These are phyloP conservation scores for Colletotrichum sp. DNA, from an alignment of 2,329 filamentous ascomycete genomes.

Conservation along the genomic window DNA sequence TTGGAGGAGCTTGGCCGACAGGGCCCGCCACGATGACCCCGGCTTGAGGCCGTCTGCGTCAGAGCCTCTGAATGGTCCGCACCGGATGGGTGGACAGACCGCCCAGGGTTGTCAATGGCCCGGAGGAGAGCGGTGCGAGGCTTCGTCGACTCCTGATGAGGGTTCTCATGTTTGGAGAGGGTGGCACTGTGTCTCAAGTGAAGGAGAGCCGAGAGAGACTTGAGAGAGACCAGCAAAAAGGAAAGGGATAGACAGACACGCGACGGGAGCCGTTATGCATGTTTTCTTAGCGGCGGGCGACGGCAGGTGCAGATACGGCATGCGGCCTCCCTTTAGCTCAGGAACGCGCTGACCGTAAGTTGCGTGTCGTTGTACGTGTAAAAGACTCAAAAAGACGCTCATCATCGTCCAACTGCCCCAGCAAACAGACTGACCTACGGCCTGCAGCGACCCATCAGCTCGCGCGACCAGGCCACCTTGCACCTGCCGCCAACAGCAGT, in stretches of 20 bases:
- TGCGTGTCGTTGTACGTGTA: neutral
- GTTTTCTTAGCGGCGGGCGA: neutral
- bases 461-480: neutral
- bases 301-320: neutral
- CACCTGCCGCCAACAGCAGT: neutral
- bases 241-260: neutral
- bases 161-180: conserved; percentile 4
- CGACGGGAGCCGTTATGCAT: neutral
- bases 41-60: neutral
- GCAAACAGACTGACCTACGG: neutral
- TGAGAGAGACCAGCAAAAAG: neutral
- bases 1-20: neutral
- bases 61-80: neutral
- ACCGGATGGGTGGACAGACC: neutral
- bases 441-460: neutral
- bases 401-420: neutral
- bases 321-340: neutral
- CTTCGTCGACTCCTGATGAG: neutral
- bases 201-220: neutral
- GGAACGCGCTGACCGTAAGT: conserved; percentile 1
- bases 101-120: neutral
- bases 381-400: neutral
- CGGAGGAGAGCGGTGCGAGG: neutral
- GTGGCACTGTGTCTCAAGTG: conserved; percentile 16
- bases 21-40: conserved; percentile 6